Base-by-base conservation (phyloP, 371 early-diverging fungal species). In the Capillidium rhysosporum region DNA sequence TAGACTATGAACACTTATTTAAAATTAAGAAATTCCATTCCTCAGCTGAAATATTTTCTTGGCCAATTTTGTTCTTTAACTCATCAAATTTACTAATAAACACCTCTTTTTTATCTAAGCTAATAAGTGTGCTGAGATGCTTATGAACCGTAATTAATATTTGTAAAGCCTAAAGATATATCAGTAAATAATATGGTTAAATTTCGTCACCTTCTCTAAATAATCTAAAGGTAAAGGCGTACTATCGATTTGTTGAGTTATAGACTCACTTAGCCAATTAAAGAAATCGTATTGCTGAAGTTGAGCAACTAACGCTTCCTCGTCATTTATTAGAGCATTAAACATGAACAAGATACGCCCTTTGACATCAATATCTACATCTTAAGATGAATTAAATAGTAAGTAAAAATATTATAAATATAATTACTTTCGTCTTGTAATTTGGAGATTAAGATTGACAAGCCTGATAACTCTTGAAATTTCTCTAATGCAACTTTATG, bases 201-300 rank as follows among this genome's bases (percentile, higher is more conserved):
- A 16, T 51, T n/a, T n/a, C n/a, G n/a, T n/a, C n/a, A 51, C 51
- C 38, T 51, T 51, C 28, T 51, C 34, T n/a, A 51, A 16, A 34
- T 31, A 51, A 18, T 51, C 51, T 16, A 20, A 51, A 23, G 4
- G 23, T 20, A 31, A n/a, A 31, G 51, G 34, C 23, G 3, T 18
- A 16, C 14, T 5, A 9, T 14, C 14, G 4, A 51, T 18, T 12
- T 31, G 16, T 18, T 34, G n/a, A 4, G 34, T 3, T n/a, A 51
- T n/a, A n/a, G 21, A 34, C 7, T 34, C 34, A 34, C 4, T 12
- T 12, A 34, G 34, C 34, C 34, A 10, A 16, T 51, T 29, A 9
- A 51, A 51, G 18, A 51, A 31, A n/a, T 29, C n/a, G 9, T n/a
- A 16, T 7, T 51, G n/a, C 4, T 18, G 8, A 16, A 51, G 34